A percentile compares a stretch with the other conserved stretches of the same genome.
phyloP scores from a whole-genome alignment of 1,139 yeast genomes.

The Zygosaccharomyces sapae region DNA sequence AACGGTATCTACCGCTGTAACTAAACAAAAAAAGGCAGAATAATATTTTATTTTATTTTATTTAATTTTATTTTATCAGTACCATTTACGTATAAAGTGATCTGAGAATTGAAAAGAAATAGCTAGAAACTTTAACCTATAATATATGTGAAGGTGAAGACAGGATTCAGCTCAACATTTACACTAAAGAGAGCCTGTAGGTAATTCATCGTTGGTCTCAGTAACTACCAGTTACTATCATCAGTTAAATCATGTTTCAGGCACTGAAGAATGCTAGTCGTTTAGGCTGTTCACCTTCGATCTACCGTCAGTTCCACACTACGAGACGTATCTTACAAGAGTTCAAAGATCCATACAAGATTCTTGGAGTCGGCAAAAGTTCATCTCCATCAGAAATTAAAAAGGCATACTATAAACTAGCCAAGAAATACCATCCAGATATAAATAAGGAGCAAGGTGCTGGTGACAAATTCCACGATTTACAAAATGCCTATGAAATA shows the following conservation, averaged over 20 bases:
- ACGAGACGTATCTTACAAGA: constrained; percentile 11
- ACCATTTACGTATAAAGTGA: not conserved
- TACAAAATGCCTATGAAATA: constrained; percentile 92
- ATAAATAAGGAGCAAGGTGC: constrained; percentile 88
- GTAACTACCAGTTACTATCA: not conserved
- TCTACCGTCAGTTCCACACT: constrained; percentile 11
- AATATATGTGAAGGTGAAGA: not conserved
- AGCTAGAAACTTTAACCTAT: not conserved
- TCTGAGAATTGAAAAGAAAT: constrained; percentile 1
- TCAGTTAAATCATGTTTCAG: constrained; percentile 2
- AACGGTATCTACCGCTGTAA: not conserved
- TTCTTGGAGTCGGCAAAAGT: constrained; percentile 66
- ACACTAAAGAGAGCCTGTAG: not conserved
- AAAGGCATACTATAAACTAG: constrained; percentile 88
- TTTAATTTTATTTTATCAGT: not conserved
- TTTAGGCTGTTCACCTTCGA: not conserved
- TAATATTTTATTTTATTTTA: not conserved
- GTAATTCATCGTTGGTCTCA: not conserved
- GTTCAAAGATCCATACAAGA: constrained; percentile 73
- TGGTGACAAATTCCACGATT: constrained; percentile 81
- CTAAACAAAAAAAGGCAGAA: not conserved
- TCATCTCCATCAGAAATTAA: constrained; percentile 82
- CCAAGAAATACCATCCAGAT: constrained; percentile 94
- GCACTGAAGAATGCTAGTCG: constrained; percentile 10
- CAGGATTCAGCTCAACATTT: no score